Evolutionary conservation across 2,329 filamentous ascomycete species (phyloP), one percentile per base, ranked within the genome.

Genomic region (Blastomyces percursus): DNA sequence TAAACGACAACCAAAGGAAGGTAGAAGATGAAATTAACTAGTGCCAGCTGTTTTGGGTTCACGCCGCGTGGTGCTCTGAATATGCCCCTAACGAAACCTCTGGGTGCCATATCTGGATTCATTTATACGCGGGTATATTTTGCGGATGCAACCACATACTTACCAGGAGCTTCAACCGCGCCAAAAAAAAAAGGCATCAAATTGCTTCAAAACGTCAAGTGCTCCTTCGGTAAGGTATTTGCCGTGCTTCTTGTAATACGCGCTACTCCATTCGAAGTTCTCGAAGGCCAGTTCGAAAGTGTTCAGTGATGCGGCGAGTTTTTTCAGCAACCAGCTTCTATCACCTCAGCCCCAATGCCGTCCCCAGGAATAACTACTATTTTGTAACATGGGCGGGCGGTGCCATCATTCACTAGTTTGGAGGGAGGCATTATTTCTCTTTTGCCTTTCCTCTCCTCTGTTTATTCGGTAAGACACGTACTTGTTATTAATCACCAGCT

Each of bases 301-400:
- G 24, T 74, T 75, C 6, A 78, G 70, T 5, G 72, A 71, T 30
- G 73, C 67, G n/a, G 78, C 73, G 27, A 83, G 73, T 58, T 76
- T 78, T 63, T 77, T 72, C 19, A 82, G 68, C 21, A 78, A 1
- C 84, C 85, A 1, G 84, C 84, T 40, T 80, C 76, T 72, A 87
- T 83, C 12, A 89, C 86, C 72, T 89, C 87, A 1, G 81, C 81
- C 1, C 87, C 86, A 64, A 89, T 89, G 61, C 86, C 86, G 69
- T 89, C 86, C 8, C 84, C 87, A 0, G 86, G 85, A 61, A 89
- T 86, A 38, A 79, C 81, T n/a, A 85, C 85, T 64, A 88, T 85
- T 60, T 71, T 77, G 68, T 81, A 79, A 14, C 35, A 35, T 5
- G 54, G 54, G 32, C 32, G 32, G 16, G 30, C 4, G 30, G 7